Evolutionary conservation across 176 grass and related monocot genomes (phyloP), one percentile per base, ranked within the genome.

Genomic region (Musa itinerans): DNA sequence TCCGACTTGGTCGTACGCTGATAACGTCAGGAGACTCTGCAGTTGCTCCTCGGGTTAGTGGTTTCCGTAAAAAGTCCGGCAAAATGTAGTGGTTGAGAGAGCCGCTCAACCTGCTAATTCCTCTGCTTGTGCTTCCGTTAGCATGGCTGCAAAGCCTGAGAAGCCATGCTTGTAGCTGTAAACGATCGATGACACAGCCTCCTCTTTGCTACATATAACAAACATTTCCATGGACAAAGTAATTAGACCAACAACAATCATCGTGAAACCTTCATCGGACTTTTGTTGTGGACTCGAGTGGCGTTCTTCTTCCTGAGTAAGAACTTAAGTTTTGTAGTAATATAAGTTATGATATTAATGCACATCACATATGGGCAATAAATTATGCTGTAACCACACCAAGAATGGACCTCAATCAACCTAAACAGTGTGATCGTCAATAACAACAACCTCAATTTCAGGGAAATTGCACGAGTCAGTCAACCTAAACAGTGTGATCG

Each of bases 1-100:
- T 56, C 59, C 9, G 34, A 67, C 80, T 89, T 19, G 55, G 54
- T 13, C 58, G 80, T 6, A 92, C 73, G 8, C 10, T 81, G 3
- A 89, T 16, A 1, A 92, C 82, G 50, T 63, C 87, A 11, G 73
- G 43, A 11, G 80, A 75, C 10, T 72, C 90, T 89, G 68, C 29
- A 69, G 43, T 43, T 43, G 34, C 4, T 43, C 34, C 34, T 43
- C 34, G 4, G 34, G 34, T 43, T 6, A 43, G 34, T 43, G 34
- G 34, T 43, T 6, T 43, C 4, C 4, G 4, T 57, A 13, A 13
- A 17, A 57, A 57, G 54, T 11, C 5, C 11, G 16, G 16, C 11
- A 17, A 16, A 57, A 57, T 2, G 12, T 0, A 1, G 16, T 57
- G 54, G 2, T 57, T 1, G 34, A 43, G 34, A 57, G 54, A 57